phyloP scores from a whole-genome alignment of 192 early-diverging fungal genomes.

The Backusella tuberculispora region DNA sequence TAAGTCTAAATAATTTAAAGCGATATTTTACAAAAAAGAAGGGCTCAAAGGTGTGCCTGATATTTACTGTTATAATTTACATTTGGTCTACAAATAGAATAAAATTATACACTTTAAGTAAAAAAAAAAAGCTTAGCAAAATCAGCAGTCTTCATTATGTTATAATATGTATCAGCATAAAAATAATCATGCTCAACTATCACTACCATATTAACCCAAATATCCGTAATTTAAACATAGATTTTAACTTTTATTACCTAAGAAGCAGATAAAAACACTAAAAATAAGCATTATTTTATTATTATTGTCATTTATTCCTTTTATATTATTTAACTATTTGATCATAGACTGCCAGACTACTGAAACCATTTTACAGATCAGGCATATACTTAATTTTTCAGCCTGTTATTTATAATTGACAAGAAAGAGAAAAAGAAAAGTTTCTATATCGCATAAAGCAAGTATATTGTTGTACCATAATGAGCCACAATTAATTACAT shows the following conservation, averaged over 20 bases:
- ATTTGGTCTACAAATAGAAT: background rate
- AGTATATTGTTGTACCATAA: background rate
- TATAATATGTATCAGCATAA: background rate
- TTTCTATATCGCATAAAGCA: background rate
- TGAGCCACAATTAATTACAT: conserved; percentile 6
- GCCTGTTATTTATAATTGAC: too few relatives aligned
- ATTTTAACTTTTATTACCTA: background rate
- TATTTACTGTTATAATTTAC: background rate
- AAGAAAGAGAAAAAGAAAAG: too few relatives aligned
- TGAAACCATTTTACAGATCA: too few relatives aligned
- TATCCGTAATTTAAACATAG: background rate
- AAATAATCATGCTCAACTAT: too few relatives aligned
- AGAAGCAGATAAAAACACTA: background rate
- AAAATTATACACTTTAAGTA: background rate
- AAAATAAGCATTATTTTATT: too few relatives aligned
- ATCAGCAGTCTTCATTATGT: background rate
- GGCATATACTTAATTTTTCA: too few relatives aligned
- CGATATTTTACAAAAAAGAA: background rate
- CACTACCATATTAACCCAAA: background rate
- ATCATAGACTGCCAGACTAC: too few relatives aligned
- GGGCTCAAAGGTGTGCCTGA: background rate
- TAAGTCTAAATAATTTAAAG: too few relatives aligned
- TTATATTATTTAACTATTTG: background rate
- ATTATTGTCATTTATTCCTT: background rate
- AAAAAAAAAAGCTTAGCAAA: background rate